Evolutionary conservation across 148 eudicot genomes (phyloP).

Genomic region (Polygonum maritimum): DNA sequence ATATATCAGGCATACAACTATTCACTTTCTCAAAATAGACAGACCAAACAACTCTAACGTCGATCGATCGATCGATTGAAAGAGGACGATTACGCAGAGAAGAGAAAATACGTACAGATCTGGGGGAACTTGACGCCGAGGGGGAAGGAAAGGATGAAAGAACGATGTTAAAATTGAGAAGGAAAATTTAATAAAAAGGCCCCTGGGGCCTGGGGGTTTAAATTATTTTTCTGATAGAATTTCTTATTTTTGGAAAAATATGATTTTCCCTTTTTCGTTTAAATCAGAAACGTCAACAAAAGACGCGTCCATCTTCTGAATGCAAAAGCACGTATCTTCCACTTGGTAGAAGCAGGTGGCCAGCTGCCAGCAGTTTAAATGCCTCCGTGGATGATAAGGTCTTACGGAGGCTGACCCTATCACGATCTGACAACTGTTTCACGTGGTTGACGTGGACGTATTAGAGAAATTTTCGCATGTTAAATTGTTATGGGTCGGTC

Average conservation of each 20-base stretch:
- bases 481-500: background rate
- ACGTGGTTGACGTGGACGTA: background rate
- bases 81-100: background rate
- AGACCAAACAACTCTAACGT: background rate
- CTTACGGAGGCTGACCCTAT: background rate
- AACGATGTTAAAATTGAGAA: background rate
- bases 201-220: too few species aligned
- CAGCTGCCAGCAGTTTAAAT: background rate
- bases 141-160: background rate
- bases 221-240: too few species aligned
- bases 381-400: background rate
- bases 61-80: background rate
- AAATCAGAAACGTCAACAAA: too few species aligned
- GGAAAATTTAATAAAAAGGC: background rate
- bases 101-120: conserved; percentile 7
- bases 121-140: background rate
- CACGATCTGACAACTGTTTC: background rate
- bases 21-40: background rate
- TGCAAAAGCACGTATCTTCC: background rate
- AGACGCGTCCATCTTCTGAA: background rate
- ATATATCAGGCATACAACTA: background rate
- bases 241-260: too few species aligned
- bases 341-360: background rate
- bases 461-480: background rate
- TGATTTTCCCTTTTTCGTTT: too few species aligned